These are phyloP conservation scores for Tulasnella sp. DNA, from an alignment of 768 basidiomycete species.

Conservation along the genomic window DNA sequence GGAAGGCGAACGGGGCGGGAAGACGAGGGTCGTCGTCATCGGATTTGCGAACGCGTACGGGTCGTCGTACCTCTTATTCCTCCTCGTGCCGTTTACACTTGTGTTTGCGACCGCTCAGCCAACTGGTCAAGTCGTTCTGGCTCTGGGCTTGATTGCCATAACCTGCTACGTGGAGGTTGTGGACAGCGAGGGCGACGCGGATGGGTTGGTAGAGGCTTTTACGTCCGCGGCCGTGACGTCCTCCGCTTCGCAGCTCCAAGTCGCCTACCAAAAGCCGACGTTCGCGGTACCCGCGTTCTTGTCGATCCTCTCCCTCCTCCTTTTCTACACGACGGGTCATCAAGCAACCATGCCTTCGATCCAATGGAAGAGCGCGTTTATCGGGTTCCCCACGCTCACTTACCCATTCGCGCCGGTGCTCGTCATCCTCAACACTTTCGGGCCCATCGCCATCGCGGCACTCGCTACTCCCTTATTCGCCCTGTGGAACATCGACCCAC, in stretches of 20 bases:
- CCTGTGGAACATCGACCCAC: conserved; percentile 79
- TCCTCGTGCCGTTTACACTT: conserved; percentile 58
- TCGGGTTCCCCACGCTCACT: conserved; percentile 60
- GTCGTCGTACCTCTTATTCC: conserved; percentile 80
- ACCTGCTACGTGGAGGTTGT: conserved; percentile 75
- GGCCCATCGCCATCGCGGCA: conserved; percentile 62
- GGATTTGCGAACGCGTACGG: conserved; percentile 91
- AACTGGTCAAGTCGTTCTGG: conserved; percentile 75
- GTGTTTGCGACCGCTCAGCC: conserved; percentile 65
- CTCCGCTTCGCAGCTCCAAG: neutral
- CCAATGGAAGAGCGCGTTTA: conserved; percentile 93
- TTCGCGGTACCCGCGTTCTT: conserved; percentile 71
- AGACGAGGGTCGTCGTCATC: conserved; percentile 44
- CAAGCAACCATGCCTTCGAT: conserved; percentile 83
- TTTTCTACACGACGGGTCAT: conserved; percentile 88
- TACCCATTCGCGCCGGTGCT: conserved; percentile 74
- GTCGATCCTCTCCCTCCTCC: conserved; percentile 67
- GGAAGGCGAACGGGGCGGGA: neutral
- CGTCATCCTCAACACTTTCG: conserved; percentile 72
- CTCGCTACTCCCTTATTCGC: conserved; percentile 67
- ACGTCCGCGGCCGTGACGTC: conserved; percentile 44
- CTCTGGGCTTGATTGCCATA: conserved; percentile 57
- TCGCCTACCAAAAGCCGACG: conserved; percentile 33
- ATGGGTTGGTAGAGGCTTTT: conserved; percentile 34
- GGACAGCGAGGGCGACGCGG: conserved; percentile 72